Conservation (phyloP, 2,329 filamentous ascomycete species). For the Talaromyces sp. region DNA sequence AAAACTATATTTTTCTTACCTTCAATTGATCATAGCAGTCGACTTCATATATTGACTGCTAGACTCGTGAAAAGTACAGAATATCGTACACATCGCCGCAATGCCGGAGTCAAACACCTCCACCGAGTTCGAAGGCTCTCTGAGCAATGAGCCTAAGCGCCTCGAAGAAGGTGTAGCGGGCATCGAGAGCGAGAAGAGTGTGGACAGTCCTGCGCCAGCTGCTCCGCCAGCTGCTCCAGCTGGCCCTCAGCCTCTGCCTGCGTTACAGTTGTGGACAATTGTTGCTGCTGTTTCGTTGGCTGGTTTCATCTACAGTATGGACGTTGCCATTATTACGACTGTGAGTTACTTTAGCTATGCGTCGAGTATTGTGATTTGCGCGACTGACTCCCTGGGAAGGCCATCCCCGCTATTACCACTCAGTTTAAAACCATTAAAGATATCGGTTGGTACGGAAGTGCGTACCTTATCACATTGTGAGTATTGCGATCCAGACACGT, state of each 20-base stretch:
- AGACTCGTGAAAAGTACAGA: not conserved
- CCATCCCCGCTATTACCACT: constrained; percentile 13
- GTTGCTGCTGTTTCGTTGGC: constrained; percentile 13
- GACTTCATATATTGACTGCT: not conserved
- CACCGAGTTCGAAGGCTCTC: not conserved
- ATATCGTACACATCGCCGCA: constrained; percentile 4
- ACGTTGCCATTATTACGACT: constrained; percentile 13
- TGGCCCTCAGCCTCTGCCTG: not conserved
- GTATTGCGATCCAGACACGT: not conserved
- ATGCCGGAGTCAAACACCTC: constrained; percentile 8
- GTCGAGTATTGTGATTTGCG: not conserved
- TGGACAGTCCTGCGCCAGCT: not conserved
- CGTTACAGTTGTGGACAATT: constrained; percentile 14
- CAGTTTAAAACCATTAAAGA: constrained; percentile 15
- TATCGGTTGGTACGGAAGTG: constrained; percentile 15
- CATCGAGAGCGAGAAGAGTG: constrained; percentile 1
- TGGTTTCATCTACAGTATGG: constrained; percentile 12
- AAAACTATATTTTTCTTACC: not conserved
- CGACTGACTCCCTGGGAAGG: constrained; percentile 5
- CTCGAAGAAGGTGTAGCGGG: not conserved
- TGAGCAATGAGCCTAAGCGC: constrained; percentile 11
- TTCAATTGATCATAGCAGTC: not conserved
- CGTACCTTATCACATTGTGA: constrained; percentile 14
- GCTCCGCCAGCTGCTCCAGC: not conserved
- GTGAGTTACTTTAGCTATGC: not conserved